Base-by-base conservation (phyloP, 768 basidiomycete genomes). In the Hericium rajendrae region DNA sequence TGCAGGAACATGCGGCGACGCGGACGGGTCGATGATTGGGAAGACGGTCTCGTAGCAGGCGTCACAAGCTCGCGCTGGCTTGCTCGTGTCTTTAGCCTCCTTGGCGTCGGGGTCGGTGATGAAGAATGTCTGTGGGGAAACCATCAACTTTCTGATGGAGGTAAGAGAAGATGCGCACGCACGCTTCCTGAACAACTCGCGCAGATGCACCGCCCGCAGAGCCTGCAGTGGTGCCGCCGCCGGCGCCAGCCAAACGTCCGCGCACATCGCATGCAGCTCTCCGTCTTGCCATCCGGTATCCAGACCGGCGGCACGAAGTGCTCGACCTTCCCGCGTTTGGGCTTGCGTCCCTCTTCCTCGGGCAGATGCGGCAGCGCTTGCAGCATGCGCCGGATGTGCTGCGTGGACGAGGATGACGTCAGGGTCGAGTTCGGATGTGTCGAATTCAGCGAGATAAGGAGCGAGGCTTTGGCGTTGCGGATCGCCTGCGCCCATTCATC, bases 291-390 rank as follows among this genome's bases (percentile, higher is more conserved):
- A 66, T 97, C 91, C 0, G 94, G 91, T 32, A 94, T 85, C 94
- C 94, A 97, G 24, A 95, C 81, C 0, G 94, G 88, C 4, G 94
- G 93, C 1, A 92, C 82, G 74, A 92, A 95, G 69, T 88, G 83
- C 48, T 88, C 88, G 55, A 88, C 85, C 65, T 73, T 78, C 10
- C 76, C 74, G 43, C 82, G 68, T 62, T 75, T 72, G 62, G 77
- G 69, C 41, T 64, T 67, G 54, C 59, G 53, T 28, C 46, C 64
- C 57, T 65, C 67, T 24, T 83, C 81, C 1, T 77, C 72, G 0
- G 84, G 84, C 2, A 76, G 75, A 64, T 86, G 84, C 0, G 87
- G 87, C 38, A 88, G 69, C 1, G 90, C 90, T 64, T 87, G 85
- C 11, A 93, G 69, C 0, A 80, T 80, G 4, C 83, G 80, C 40